Evolutionary conservation across 2,329 filamentous ascomycete species (phyloP).

Genomic region (Penicillium aurantiogriseum): DNA sequence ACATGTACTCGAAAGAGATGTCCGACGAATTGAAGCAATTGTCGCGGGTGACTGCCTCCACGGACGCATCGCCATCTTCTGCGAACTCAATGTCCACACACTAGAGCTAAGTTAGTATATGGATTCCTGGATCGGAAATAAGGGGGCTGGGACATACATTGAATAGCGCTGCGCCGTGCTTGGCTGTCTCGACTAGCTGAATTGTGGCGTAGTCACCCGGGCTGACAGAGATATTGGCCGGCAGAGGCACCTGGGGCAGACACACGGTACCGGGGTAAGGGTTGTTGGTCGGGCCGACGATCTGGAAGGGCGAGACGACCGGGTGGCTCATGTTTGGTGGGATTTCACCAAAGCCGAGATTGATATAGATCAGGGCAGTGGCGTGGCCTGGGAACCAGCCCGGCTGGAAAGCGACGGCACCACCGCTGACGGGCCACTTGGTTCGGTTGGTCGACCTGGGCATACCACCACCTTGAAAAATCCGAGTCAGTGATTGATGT

Average conservation of each 20-base stretch:
- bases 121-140: too few species aligned
- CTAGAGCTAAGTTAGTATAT: constrained; percentile 46
- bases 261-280: constrained; percentile 89
- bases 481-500: background rate
- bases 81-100: constrained; percentile 94
- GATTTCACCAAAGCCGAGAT: constrained; percentile 79
- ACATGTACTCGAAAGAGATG: constrained; percentile 74
- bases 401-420: constrained; percentile 85
- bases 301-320: constrained; percentile 78
- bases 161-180: constrained; percentile 80
- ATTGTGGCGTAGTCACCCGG: constrained; percentile 88
- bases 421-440: constrained; percentile 84
- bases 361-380: constrained; percentile 82
- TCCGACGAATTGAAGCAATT: constrained; percentile 89
- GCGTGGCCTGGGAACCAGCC: constrained; percentile 93
- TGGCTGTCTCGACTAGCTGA: constrained; percentile 77
- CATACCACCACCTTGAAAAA: constrained; percentile 75
- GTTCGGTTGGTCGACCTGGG: constrained; percentile 76
- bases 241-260: constrained; percentile 83
- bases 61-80: constrained; percentile 65
- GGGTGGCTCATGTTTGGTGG: constrained; percentile 84
- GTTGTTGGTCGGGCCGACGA: constrained; percentile 75
- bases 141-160: constrained; percentile 57
- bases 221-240: constrained; percentile 66
- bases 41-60: constrained; percentile 69